A percentile compares a stretch with the other conserved stretches of the same genome.
These are phyloP conservation scores for Cystobasidium tubakii DNA, from an alignment of 768 basidiomycete genomes.

Conservation along the genomic window DNA sequence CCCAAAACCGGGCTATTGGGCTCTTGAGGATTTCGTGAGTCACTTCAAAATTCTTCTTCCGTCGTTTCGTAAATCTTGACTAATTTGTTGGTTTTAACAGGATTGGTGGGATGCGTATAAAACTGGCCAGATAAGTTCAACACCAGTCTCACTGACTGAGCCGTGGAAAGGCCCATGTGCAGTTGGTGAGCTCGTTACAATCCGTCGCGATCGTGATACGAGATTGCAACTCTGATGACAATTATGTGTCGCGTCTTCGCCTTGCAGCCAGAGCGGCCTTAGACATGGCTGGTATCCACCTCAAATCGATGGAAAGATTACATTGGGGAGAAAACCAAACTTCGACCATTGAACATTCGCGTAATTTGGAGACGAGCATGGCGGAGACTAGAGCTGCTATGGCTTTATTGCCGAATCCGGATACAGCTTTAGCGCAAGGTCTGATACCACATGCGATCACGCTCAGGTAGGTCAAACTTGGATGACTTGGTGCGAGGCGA, in stretches of 20 bases:
- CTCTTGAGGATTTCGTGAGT: conserved; percentile 9
- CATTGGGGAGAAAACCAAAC: conserved; percentile 18
- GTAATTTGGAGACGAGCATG: conserved; percentile 10
- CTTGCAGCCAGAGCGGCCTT: not conserved
- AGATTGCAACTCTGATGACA: no score
- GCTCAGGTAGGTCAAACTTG: not conserved
- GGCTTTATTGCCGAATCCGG: conserved; percentile 4
- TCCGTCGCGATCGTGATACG: no score
- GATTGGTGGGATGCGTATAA: conserved; percentile 7
- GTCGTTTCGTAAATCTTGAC: no score
- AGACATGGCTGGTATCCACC: conserved; percentile 27
- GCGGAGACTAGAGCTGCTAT: conserved; percentile 16
- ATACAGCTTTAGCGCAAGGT: conserved; percentile 10
- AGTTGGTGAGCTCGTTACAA: not conserved
- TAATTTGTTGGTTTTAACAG: not conserved
- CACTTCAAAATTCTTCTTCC: not conserved
- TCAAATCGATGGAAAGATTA: conserved; percentile 13
- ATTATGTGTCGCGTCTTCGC: not conserved
- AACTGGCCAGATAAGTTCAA: not conserved
- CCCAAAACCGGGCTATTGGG: conserved; percentile 8
- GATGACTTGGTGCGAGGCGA: no score
- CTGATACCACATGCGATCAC: not conserved
- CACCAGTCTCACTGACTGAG: not conserved
- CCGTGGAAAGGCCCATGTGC: conserved; percentile 1
- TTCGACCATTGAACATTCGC: conserved; percentile 11